Evolutionary conservation across 2,329 filamentous ascomycete genomes (phyloP).

Genomic region (Talaromyces sp.): DNA sequence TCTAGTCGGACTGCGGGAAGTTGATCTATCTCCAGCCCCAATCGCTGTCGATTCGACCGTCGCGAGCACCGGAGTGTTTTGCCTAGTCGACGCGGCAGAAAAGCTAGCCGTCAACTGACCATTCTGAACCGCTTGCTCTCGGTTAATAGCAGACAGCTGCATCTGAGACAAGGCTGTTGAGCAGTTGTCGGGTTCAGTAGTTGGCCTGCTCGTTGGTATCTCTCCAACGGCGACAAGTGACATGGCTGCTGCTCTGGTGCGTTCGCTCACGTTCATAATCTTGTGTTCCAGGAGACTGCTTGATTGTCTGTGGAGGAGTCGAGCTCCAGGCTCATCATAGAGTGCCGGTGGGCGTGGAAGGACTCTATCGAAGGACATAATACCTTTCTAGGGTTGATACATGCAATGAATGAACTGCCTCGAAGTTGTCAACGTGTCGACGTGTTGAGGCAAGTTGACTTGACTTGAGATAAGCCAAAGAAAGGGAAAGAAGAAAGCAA

Average conservation of each 20-base stretch:
- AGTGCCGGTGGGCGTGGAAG: conserved; percentile 46
- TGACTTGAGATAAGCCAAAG: background rate
- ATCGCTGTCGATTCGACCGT: background rate
- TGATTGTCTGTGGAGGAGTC: conserved; percentile 31
- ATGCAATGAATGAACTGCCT: conserved; percentile 15
- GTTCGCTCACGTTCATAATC: conserved; percentile 38
- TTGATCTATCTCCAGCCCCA: conserved; percentile 27
- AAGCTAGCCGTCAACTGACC: conserved; percentile 21
- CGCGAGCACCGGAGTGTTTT: conserved; percentile 4
- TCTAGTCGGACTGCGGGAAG: conserved; percentile 38
- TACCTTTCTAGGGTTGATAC: background rate
- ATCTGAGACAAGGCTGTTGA: conserved; percentile 20
- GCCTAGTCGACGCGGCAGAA: background rate
- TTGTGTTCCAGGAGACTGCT: conserved; percentile 44
- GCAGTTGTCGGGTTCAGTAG: conserved; percentile 4
- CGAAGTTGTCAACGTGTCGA: conserved; percentile 14
- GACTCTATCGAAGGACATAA: conserved; percentile 51
- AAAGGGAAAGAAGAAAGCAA: conserved; percentile 18
- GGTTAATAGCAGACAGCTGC: conserved; percentile 31
- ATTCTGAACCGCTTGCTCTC: conserved; percentile 28
- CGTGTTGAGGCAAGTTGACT: conserved; percentile 16
- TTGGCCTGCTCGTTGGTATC: background rate
- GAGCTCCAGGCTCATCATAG: conserved; percentile 39
- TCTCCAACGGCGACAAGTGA: conserved; percentile 2
- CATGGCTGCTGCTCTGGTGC: conserved; percentile 17